Evolutionary conservation across 163 green algal genomes (phyloP).

Genomic region (Dunaliella salina): DNA sequence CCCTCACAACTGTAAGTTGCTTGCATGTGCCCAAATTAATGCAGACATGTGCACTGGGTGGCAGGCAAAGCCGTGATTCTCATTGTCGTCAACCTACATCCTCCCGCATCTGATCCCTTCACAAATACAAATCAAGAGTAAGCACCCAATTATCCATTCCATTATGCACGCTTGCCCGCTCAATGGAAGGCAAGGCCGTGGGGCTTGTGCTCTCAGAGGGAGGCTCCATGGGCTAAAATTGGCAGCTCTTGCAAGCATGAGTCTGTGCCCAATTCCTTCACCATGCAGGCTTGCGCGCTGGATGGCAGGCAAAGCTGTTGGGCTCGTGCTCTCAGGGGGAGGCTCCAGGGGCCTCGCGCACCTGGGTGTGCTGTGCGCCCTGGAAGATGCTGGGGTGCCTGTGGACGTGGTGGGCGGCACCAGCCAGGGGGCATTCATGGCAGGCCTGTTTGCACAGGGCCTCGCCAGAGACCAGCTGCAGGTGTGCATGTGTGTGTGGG

Average conservation of each 20-base stretch:
- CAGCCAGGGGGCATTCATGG: slow-evolving; percentile 77
- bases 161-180: slow-evolving; percentile 59
- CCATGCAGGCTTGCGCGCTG: slow-evolving; percentile 56
- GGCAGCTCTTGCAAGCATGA: too few relatives aligned
- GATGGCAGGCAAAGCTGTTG: slow-evolving; percentile 70
- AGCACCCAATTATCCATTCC: too few relatives aligned
- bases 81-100: too few relatives aligned
- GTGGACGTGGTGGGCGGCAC: slow-evolving; percentile 74
- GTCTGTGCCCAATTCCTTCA: background rate
- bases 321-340: slow-evolving; percentile 67
- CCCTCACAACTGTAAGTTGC: too few relatives aligned
- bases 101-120: too few relatives aligned
- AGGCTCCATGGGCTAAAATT: slow-evolving; percentile 20
- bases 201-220: slow-evolving; percentile 69
- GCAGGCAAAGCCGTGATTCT: too few relatives aligned
- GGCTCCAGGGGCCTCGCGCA: slow-evolving; percentile 42
- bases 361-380: slow-evolving; percentile 57
- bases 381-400: slow-evolving; percentile 66
- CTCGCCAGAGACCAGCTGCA: slow-evolving; percentile 27
- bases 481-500: slow-evolving; percentile 4
- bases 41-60: too few relatives aligned
- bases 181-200: slow-evolving; percentile 68
- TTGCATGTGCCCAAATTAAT: too few relatives aligned
- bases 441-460: slow-evolving; percentile 61
- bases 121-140: too few relatives aligned